Conservation (phyloP, 768 basidiomycete species). For the Cubamyces lactineus region DNA sequence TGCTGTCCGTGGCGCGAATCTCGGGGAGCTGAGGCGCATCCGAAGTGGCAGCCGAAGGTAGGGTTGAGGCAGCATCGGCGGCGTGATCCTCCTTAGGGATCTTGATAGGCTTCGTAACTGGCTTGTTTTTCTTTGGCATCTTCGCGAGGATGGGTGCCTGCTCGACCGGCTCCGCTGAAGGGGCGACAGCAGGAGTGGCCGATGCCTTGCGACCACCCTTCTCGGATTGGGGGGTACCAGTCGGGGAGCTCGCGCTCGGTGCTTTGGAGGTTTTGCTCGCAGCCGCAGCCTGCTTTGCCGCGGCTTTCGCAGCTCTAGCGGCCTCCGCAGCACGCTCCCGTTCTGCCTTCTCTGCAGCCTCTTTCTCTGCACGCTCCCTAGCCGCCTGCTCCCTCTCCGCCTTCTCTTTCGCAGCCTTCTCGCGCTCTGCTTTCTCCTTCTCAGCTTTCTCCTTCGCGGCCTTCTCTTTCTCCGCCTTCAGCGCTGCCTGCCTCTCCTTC, state of each 20-base stretch:
- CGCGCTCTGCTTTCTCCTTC: conserved; percentile 43
- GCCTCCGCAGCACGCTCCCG: conserved; percentile 35
- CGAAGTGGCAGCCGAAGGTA: conserved; percentile 49
- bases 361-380: conserved; percentile 35
- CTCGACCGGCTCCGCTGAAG: conserved; percentile 36
- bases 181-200: conserved; percentile 22
- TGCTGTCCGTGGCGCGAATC: conserved; percentile 44
- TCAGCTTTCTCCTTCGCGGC: conserved; percentile 40
- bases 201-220: conserved; percentile 27
- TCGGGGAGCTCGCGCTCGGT: conserved; percentile 24
- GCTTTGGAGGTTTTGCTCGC: conserved; percentile 28
- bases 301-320: conserved; percentile 19
- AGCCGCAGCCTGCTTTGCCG: conserved; percentile 17
- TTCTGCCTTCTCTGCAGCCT: conserved; percentile 34
- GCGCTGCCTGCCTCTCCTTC: conserved; percentile 49
- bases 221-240: conserved; percentile 10
- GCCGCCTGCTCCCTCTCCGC: conserved; percentile 44
- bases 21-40: conserved; percentile 48
- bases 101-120: conserved; percentile 58
- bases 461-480: conserved; percentile 45
- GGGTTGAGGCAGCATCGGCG: conserved; percentile 46
- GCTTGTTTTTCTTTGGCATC: conserved; percentile 83
- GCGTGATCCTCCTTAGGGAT: conserved; percentile 63
- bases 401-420: conserved; percentile 41
- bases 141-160: conserved; percentile 81